Base-by-base conservation (phyloP, 1,139 yeast species). In the Lodderomyces beijingensis region DNA sequence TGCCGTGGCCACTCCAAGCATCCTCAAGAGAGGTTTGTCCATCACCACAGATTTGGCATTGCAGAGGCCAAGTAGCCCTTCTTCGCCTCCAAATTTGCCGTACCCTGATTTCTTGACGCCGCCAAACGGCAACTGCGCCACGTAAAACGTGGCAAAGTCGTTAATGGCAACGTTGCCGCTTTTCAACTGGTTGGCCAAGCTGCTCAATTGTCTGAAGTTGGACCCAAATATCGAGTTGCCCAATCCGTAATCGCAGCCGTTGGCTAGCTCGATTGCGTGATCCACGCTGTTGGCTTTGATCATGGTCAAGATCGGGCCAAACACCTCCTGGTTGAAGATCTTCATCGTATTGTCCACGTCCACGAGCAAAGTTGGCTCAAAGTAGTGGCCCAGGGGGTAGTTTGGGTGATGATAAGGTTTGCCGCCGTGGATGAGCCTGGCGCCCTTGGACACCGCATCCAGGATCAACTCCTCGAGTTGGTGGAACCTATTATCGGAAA, bases 51-150 rank as follows among this genome's bases (percentile, higher is more conserved):
- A 79, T 53, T 91, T 91, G 35, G 87, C 84, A 37, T 78, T 70
- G 54, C 97, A 89, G 28, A 91, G 65, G 0, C 96, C 97, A 27
- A 87, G 74, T 24, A 91, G 65, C 1, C 97, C 98, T 65, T 91
- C 98, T 53, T 83, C 94, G 25, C 98, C 97, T 18, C 96, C 96
- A 62, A 91, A 91, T 54, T 88, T 89, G 35, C 97, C 97, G 51
- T 87, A 91, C 0, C 98, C 98, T 6, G 95, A 84, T 32, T 89
- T 91, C 46, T 82, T 82, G 20, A 76, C 75, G 18, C 98, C 98
- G 35, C 98, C 98, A 62, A 91, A 91, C 25, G 98, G 98, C 45
- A 89, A 69, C 59, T 91, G 97, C 43, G 96, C 91, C 20, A 91
- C 87, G 49, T 89, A 89, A 51, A 77, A 91, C 0, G 97, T 89